A percentile compares a stretch with the other conserved stretches of the same genome.
Conservation (phyloP, 495 filamentous ascomycete genomes). For the Penicillium cinerascens region DNA sequence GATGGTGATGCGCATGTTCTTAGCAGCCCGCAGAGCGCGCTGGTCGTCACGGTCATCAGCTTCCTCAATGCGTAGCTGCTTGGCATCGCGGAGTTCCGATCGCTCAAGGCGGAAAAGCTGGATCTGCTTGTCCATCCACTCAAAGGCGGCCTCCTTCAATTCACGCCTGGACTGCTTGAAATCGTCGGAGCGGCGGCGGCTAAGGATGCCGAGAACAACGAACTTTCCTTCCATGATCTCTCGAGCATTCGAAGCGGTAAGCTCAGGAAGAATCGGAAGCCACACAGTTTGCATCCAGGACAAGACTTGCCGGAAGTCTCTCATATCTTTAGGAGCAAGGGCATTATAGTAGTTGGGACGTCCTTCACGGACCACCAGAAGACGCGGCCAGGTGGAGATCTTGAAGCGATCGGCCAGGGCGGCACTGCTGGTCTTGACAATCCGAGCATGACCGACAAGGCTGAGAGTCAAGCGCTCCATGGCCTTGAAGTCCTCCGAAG, state of each 20-base stretch:
- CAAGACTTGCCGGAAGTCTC: conserved; percentile 75
- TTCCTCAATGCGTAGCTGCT: conserved; percentile 93
- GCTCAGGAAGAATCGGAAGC: conserved; percentile 95
- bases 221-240: conserved; percentile 93
- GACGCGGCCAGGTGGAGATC: conserved; percentile 89
- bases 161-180: conserved; percentile 78
- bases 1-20: conserved; percentile 87
- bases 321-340: conserved; percentile 82
- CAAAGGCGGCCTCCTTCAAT: conserved; percentile 89
- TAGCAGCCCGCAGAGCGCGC: conserved; percentile 78
- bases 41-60: conserved; percentile 92
- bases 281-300: conserved; percentile 94
- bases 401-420: conserved; percentile 76
- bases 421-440: conserved; percentile 82
- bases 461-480: conserved; percentile 80
- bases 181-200: conserved; percentile 71
- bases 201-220: conserved; percentile 88
- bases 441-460: conserved; percentile 83
- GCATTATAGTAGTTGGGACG: conserved; percentile 83
- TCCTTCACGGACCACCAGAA: conserved; percentile 86
- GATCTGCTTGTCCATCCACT: conserved; percentile 97
- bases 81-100: conserved; percentile 87
- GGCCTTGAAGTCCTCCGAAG: conserved; percentile 83
- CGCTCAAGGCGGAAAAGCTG: conserved; percentile 85
- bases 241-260: conserved; percentile 83